Evolutionary conservation across 306 rosid genomes (phyloP).

Genomic region (Lupinus albus): DNA sequence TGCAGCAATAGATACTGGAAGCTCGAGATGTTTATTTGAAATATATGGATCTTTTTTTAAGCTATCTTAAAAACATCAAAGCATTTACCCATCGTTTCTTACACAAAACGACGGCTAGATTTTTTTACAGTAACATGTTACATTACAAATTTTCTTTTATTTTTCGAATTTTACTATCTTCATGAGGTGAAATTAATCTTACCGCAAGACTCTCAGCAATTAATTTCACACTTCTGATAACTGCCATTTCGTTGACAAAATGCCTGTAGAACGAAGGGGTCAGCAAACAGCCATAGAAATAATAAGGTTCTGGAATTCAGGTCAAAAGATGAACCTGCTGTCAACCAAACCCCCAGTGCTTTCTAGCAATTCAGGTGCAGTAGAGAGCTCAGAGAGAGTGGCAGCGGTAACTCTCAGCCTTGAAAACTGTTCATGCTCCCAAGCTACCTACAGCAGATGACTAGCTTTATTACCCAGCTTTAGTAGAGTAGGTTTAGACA

Average conservation of each 20-base stretch:
- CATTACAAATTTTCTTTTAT: conserved; percentile 4
- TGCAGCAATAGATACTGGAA: background rate
- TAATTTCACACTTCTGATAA: conserved; percentile 81
- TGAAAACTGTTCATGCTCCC: conserved; percentile 99
- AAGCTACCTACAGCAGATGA: conserved; percentile 86
- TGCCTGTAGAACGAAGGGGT: conserved; percentile 63
- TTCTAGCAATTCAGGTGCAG: conserved; percentile 84
- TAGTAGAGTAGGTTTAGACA: conserved; percentile 31
- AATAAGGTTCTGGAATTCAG: conserved; percentile 36
- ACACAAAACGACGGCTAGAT: conserved; percentile 1
- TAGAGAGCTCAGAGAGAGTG: conserved; percentile 78
- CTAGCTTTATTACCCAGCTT: conserved; percentile 49
- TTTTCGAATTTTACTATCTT: conserved; percentile 10
- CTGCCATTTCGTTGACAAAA: conserved; percentile 65
- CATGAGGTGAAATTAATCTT: conserved; percentile 40
- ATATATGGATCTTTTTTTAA: background rate
- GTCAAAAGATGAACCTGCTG: conserved; percentile 62
- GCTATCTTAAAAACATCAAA: background rate
- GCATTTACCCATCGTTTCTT: background rate
- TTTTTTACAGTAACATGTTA: conserved; percentile 1
- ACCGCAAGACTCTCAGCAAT: conserved; percentile 97
- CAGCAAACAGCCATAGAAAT: conserved; percentile 41
- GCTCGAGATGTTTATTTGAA: too few species aligned
- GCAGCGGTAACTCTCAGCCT: conserved; percentile 97
- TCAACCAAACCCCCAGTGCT: conserved; percentile 87